Base-by-base conservation (phyloP, 129 eudicot genomes). In the Centaurea solstitialis region DNA sequence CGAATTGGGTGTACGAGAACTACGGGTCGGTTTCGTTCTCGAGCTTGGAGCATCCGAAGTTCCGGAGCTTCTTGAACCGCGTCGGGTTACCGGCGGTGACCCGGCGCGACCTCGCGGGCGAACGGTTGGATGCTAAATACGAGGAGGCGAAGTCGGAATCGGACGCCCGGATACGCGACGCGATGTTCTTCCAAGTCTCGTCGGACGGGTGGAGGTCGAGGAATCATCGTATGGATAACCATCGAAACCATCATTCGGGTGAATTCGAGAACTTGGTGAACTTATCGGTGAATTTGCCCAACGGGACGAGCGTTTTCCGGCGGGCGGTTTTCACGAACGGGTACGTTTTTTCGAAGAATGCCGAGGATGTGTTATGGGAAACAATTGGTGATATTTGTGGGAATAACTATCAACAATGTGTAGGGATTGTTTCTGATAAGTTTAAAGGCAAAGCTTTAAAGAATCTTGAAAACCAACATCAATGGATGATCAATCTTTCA, bases 401-500 rank as follows among this genome's bases (percentile, higher is more conserved):
- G 74, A 88, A 84, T 53, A 74, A 83, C 39, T 64, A 89, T 67
- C 92, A 90, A 22, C 92, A 87, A 81, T 96, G 99, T 75, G 98
- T 90, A 2, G 99, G 99, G 0, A 87, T 96, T n/a, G 97, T 96
- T 70, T 83, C 98, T 17, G 99, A 96, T 85, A 96, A 82, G 86
- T 96, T 93, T 66, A 96, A 88, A 86, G 83, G 73, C 50, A 87
- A 84, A 81, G 98, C 97, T n/a, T 84, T 96, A 87, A 91, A 87
- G 93, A 91, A 87, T 86, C 85, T 96, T 23, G 99, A 96, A 83
- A 85, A 76, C 74, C 98, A 89, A 57, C 90, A 96, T 84, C 95
- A 88, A 66, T 96, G 98, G 99, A 93, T 96, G 99, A 87, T 96
- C 33, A 96, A 96, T 64, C 83, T 93, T 66, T 80, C 84, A 75